These are phyloP conservation scores for Cytospora chrysosperma DNA, from an alignment of 2,329 filamentous ascomycete species.

Conservation along the genomic window DNA sequence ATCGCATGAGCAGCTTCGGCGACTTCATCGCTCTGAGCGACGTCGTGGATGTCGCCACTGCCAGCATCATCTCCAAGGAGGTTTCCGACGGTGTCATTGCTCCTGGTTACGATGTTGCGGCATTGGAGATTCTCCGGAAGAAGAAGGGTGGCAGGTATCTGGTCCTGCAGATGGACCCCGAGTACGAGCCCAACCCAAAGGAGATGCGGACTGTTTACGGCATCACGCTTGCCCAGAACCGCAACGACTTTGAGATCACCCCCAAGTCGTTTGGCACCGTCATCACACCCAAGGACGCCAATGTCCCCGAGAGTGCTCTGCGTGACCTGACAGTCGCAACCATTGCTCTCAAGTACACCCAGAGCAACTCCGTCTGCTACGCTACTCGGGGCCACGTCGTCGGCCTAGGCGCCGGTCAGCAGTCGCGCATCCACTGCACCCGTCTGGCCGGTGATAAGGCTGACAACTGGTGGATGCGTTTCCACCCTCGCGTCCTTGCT, in stretches of 20 bases:
- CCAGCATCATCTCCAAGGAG: conserved; percentile 96
- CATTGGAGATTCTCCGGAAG: conserved; percentile 88
- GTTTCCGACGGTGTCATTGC: conserved; percentile 97
- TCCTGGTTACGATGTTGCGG: conserved; percentile 79
- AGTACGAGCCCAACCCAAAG: conserved; percentile 75
- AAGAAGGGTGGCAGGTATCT: conserved; percentile 99
- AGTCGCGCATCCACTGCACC: conserved; percentile 98
- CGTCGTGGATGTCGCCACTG: conserved; percentile 85
- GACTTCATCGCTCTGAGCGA: conserved; percentile 94
- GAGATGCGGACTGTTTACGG: conserved; percentile 91
- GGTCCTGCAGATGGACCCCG: conserved; percentile 88
- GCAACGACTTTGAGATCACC: conserved; percentile 86
- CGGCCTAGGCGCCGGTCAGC: conserved; percentile 92
- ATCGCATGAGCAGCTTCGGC: conserved; percentile 98
- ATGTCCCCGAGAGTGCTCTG: conserved; percentile 76
- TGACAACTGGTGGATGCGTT: conserved; percentile 99
- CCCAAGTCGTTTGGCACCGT: conserved; percentile 83
- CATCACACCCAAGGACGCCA: conserved; percentile 77
- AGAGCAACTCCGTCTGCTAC: conserved; percentile 99
- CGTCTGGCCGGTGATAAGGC: conserved; percentile 96
- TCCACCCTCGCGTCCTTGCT: conserved; percentile 82
- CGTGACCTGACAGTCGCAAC: conserved; percentile 93
- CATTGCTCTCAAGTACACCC: conserved; percentile 96
- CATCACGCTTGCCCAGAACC: conserved; percentile 82
- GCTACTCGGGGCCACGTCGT: conserved; percentile 90